phyloP scores from a whole-genome alignment of 768 basidiomycete genomes.

The Russula lepida region DNA sequence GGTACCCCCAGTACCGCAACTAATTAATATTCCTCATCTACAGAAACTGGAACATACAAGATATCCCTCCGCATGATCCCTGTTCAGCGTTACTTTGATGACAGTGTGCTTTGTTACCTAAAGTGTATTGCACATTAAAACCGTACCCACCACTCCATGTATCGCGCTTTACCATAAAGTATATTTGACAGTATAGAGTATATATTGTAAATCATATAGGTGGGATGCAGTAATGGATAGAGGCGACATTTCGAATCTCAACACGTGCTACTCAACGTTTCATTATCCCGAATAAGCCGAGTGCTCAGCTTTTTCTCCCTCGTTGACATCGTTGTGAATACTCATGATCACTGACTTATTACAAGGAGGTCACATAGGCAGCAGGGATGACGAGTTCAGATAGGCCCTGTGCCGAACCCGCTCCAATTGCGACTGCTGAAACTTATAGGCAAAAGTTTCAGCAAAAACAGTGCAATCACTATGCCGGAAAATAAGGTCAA shows the following conservation, averaged over 20 bases:
- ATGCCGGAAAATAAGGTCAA: background rate
- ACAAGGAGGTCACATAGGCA: too few species aligned
- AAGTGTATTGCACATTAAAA: background rate
- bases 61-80: slow-evolving; percentile 25
- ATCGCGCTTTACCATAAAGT: background rate
- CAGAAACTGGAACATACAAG: slow-evolving; percentile 28
- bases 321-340: too few species aligned
- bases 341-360: too few species aligned
- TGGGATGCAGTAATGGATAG: background rate
- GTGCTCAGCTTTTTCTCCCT: too few species aligned
- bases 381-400: too few species aligned
- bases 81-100: background rate
- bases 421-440: background rate
- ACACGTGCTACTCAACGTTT: background rate
- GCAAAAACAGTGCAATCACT: background rate
- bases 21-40: slow-evolving; percentile 16
- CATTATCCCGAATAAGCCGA: too few species aligned
- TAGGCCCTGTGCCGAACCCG: too few species aligned
- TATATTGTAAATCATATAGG: background rate
- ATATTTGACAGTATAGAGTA: background rate
- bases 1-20: slow-evolving; percentile 26
- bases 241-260: background rate
- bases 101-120: background rate
- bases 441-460: too few species aligned
- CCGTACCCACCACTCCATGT: background rate